A percentile compares a stretch with the other conserved stretches of the same genome.
phyloP scores from a whole-genome alignment of 2,329 filamentous ascomycete species.

The Colletotrichum scovillei region DNA sequence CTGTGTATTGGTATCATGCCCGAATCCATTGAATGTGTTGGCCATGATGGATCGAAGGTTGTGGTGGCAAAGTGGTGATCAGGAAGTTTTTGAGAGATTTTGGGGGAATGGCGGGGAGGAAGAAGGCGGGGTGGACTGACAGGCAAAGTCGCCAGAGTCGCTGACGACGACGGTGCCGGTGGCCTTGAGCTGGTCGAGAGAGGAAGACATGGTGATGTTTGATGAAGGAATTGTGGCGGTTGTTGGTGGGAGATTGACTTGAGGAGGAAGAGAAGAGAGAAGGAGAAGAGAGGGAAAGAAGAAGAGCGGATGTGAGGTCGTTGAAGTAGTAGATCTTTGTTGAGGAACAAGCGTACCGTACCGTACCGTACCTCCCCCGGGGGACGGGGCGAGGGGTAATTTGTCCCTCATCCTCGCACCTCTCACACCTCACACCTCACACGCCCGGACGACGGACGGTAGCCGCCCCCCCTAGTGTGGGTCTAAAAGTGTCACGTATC shows the following conservation, averaged over 20 bases:
- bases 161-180: slow-evolving; percentile 96
- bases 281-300: slow-evolving; percentile 11
- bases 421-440: neutral
- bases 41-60: slow-evolving; percentile 6
- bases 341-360: slow-evolving; percentile 10
- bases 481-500: neutral
- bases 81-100: slow-evolving; percentile 17
- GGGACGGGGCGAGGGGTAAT: slow-evolving; percentile 13
- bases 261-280: neutral
- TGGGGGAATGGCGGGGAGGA: slow-evolving; percentile 3
- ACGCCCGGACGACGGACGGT: neutral
- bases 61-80: neutral
- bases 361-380: neutral
- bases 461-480: neutral
- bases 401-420: slow-evolving; percentile 16
- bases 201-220: slow-evolving; percentile 75
- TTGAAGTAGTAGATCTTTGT: slow-evolving; percentile 27
- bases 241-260: slow-evolving; percentile 20
- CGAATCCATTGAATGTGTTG: neutral
- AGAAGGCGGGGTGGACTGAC: slow-evolving; percentile 61
- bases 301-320: slow-evolving; percentile 20
- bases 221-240: slow-evolving; percentile 17
- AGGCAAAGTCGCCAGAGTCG: slow-evolving; percentile 91
- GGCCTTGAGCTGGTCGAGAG: slow-evolving; percentile 97
- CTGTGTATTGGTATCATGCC: slow-evolving; percentile 23